phyloP scores from a whole-genome alignment of 805 yeast species.

The Pichia nanzhaoensis region DNA sequence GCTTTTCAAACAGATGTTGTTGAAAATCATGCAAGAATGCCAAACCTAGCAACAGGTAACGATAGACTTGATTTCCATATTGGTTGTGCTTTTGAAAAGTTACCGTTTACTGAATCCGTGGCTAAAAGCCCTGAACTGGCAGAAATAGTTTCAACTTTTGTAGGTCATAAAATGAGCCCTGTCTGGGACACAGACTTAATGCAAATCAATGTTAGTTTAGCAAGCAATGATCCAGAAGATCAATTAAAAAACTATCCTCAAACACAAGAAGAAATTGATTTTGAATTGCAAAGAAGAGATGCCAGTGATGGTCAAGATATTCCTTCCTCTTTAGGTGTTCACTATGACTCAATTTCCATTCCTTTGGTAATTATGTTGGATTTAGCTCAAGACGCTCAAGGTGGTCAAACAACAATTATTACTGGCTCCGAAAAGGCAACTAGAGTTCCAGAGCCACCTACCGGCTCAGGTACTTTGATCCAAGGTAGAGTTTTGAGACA shows the following conservation, averaged over 20 bases:
- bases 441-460: conserved; percentile 35
- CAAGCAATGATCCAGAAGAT: conserved; percentile 20
- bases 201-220: conserved; percentile 42
- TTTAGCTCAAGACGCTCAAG: conserved; percentile 39
- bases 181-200: conserved; percentile 48
- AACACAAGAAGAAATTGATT: conserved; percentile 16
- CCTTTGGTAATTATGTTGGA: conserved; percentile 45
- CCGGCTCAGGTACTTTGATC: conserved; percentile 41
- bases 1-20: conserved; percentile 34
- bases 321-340: conserved; percentile 43
- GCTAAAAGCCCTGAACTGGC: conserved; percentile 46
- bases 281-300: conserved; percentile 15
- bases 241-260: conserved; percentile 4
- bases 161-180: conserved; percentile 40
- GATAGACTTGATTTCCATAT: conserved; percentile 38
- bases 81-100: conserved; percentile 39
- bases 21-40: conserved; percentile 35
- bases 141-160: conserved; percentile 41
- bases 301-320: conserved; percentile 30
- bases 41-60: conserved; percentile 25
- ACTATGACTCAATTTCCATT: conserved; percentile 40
- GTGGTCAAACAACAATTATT: conserved; percentile 45
- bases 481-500: conserved; percentile 43
- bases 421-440: conserved; percentile 33
- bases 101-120: conserved; percentile 43